Conservation (phyloP, 345 rosid species). For the Cochlearia excelsa region DNA sequence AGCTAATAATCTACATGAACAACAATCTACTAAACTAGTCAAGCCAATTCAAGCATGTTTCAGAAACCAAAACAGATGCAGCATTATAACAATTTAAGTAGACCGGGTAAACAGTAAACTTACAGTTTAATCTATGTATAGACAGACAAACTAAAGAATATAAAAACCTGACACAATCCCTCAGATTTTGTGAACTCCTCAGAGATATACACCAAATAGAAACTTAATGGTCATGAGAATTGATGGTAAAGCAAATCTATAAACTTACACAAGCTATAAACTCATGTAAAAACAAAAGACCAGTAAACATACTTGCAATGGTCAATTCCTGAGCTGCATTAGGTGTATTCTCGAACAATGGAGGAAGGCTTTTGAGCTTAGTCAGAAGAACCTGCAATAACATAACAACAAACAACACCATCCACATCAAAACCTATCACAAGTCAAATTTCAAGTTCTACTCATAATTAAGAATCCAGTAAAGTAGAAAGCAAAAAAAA, state of each 20-base stretch:
- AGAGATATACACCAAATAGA: not conserved
- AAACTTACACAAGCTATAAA: not conserved
- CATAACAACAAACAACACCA: not conserved
- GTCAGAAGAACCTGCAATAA: slow-evolving; percentile 71
- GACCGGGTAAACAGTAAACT: not conserved
- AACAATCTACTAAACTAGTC: not conserved
- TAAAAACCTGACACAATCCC: not conserved
- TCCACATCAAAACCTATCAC: not conserved
- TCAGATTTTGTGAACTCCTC: not conserved
- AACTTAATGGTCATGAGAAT: slow-evolving; percentile 4
- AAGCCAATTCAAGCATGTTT: not conserved
- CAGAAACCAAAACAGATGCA: not conserved
- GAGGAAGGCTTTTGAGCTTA: slow-evolving; percentile 75
- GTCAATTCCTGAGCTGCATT: slow-evolving; percentile 61
- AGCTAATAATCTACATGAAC: not conserved
- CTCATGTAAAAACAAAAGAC: not conserved
- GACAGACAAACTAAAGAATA: not conserved
- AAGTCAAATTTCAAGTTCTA: slow-evolving; percentile 6
- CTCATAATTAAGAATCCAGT: not conserved
- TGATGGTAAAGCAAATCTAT: not conserved
- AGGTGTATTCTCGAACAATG: slow-evolving; percentile 76
- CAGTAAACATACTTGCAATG: slow-evolving; percentile 58
- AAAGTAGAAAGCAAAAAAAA: not conserved
- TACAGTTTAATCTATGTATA: not conserved
- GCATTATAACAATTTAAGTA: not conserved